Evolutionary conservation across 2,329 filamentous ascomycete species (phyloP).

Genomic region (Thermoascus crustaceus): DNA sequence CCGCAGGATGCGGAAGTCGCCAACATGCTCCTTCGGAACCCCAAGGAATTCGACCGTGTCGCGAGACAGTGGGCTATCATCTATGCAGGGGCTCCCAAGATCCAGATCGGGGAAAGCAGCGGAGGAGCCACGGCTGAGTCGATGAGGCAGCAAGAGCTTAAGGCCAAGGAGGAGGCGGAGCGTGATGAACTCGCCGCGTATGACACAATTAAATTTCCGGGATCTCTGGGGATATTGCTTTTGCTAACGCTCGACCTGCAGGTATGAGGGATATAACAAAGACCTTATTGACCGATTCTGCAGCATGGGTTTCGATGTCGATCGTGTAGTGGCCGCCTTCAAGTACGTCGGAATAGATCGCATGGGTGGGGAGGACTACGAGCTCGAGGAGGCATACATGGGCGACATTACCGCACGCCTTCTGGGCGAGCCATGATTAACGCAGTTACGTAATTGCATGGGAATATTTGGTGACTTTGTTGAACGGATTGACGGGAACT

Average conservation of each 20-base stretch:
- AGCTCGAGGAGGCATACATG: slow-evolving; percentile 83
- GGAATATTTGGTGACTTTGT: slow-evolving; percentile 3
- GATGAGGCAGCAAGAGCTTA: slow-evolving; percentile 46
- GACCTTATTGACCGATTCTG: slow-evolving; percentile 76
- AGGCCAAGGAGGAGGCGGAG: slow-evolving; percentile 49
- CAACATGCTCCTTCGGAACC: slow-evolving; percentile 73
- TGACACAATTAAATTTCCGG: slow-evolving; percentile 14
- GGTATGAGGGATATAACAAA: slow-evolving; percentile 82
- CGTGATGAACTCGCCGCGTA: slow-evolving; percentile 49
- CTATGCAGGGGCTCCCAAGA: slow-evolving; percentile 66
- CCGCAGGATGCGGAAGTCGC: slow-evolving; percentile 96
- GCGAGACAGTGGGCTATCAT: slow-evolving; percentile 86
- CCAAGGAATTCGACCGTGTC: slow-evolving; percentile 68
- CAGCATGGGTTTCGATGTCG: slow-evolving; percentile 83
- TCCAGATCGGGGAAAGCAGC: slow-evolving; percentile 46
- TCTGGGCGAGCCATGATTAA: slow-evolving; percentile 61
- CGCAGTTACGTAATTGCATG: slow-evolving; percentile 8
- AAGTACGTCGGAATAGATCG: slow-evolving; percentile 71
- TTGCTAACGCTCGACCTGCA: slow-evolving; percentile 34
- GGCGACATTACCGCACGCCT: slow-evolving; percentile 81
- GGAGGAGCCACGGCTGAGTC: slow-evolving; percentile 46
- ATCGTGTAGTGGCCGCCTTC: slow-evolving; percentile 79
- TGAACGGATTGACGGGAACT: slow-evolving; percentile 5
- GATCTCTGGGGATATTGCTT: neutral
- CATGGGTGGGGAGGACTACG: slow-evolving; percentile 69